Evolutionary conservation across 73 alveolate species (phyloP), one percentile per base, ranked within the genome.

Genomic region (Stentor roeselii): DNA sequence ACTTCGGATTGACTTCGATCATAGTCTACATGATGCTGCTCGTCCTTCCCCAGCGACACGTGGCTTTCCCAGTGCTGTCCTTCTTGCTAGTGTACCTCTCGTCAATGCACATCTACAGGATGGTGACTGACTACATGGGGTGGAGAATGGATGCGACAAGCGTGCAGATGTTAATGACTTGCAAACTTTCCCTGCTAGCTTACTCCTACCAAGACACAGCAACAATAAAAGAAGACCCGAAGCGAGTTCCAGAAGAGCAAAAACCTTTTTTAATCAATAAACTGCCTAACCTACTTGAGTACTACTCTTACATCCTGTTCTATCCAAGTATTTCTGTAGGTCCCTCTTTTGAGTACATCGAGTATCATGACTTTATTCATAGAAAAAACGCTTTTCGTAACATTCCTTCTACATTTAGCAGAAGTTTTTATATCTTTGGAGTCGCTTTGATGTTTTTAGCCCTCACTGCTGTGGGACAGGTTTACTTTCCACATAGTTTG

Each of bases 331-430:
- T 93, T 59, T 60, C 93, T n/a, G 87, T 89, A 11, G 99, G 99
- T 37, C 99, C 99, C 0, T 83, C 92, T 83, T 88, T 91, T 85
- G 99, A 97, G 61, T 97, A 83, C 88, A 87, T 89, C 60, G 99
- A 97, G 85, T 95, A 86, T 80, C 88, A 86, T 3, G 86, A 84
- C 42, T 95, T 90, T 82, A 85, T 97, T 41, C 84, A 85, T 32
- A 86, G 82, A 87, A 86, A 89, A 59, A 97, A 92, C 32, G 80
- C 76, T 6, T 95, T 90, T 82, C 6, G 75, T 37, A 83, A 89
- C 15, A 82, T 94, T 32, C 96, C 96, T 32, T 59, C 82, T 34
- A 89, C 97, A 59, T 38, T 93, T 3, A 59, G 3, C 34, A 86
- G 88, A 6, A 89, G 93, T 32, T 76, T 90, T 3, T 80, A 59